Conservation (phyloP, 805 yeast species). For the Yarrowia divulgata region DNA sequence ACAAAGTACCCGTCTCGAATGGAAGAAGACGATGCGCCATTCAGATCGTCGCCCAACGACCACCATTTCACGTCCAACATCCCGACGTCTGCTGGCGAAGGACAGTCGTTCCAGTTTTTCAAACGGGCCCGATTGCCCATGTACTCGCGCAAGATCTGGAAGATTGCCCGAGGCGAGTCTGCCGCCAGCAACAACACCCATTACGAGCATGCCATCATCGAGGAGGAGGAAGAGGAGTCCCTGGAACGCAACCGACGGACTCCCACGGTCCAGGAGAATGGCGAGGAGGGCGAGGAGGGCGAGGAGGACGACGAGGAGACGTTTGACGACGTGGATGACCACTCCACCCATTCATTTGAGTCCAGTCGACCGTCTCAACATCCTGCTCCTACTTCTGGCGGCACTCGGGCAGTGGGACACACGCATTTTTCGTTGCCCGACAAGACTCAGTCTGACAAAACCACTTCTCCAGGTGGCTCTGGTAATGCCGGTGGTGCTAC, state of each 20-base stretch:
- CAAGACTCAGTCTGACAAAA: neutral
- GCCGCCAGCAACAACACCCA: constrained; percentile 24
- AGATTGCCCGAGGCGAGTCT: constrained; percentile 33
- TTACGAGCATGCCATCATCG: constrained; percentile 31
- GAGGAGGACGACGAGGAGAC: neutral
- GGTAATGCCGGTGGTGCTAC: neutral
- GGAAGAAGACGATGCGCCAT: constrained; percentile 26
- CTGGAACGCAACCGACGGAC: constrained; percentile 37
- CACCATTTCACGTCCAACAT: constrained; percentile 36
- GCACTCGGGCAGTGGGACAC: constrained; percentile 17
- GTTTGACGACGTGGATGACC: neutral
- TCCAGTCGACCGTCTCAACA: constrained; percentile 4
- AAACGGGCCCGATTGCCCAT: constrained; percentile 17
- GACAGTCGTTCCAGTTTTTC: constrained; percentile 24
- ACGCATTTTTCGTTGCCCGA: constrained; percentile 9
- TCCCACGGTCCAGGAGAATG: constrained; percentile 25
- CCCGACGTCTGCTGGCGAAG: constrained; percentile 29
- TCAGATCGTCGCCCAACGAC: constrained; percentile 34
- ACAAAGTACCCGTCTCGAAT: constrained; percentile 33
- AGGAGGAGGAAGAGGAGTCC: constrained; percentile 41
- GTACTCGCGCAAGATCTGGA: constrained; percentile 37
- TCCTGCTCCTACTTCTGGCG: constrained; percentile 12
- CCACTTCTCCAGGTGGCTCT: neutral
- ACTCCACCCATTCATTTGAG: neutral
- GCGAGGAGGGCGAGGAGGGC: constrained; percentile 16